Evolutionary conservation across 257 asterid species (phyloP), one percentile per base, ranked within the genome.

Genomic region (Ilex asprella): DNA sequence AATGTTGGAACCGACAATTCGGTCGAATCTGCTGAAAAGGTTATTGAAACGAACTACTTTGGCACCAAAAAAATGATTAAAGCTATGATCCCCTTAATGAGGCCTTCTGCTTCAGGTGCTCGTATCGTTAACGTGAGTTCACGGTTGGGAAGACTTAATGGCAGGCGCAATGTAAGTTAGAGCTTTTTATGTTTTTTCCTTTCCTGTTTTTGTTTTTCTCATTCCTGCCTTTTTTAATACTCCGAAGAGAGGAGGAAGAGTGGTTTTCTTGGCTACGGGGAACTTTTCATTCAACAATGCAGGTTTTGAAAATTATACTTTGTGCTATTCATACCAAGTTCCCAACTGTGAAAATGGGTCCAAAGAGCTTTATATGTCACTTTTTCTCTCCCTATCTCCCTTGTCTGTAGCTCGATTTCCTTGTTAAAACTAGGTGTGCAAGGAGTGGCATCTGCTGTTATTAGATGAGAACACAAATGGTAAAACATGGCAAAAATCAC

Each of bases 61-160:
- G 98, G 98, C 71, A 84, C 97, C 65, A 91, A 85, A 76, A 86
- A 75, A 57, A 74, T 91, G 82, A 81, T 80, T 64, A 81, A 88
- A 70, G 85, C 90, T 61, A 73, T 83, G 85, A 76, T 81, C 64
- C 93, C 96, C 41, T 73, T 91, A 35, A 76, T 88, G 92, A 76
- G 86, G 71, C 77, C 75, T 50, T 88, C 95, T 39, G 73, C 72
- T 27, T 64, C 82, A 12, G 91, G 98, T 63, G 90, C 91, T 67
- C 95, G 93, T 35, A 86, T 91, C 65, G 84, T 91, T 63, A 91
- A 76, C 12, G 88, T 91, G 69, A 79, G 82, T 55, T 91, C 98
- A 30, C 77, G 95, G n/a, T 55, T 91, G 65, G 97, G 98, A 76
- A 84, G 98, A 67, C 66, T 84, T 61, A 88, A 88, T 31, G 98